Percentiles rank a stretch among this genome's conserved stretches.
These are phyloP conservation scores for Pseudozyma pruni DNA, from an alignment of 1,284 basidiomycete species.

Conservation along the genomic window DNA sequence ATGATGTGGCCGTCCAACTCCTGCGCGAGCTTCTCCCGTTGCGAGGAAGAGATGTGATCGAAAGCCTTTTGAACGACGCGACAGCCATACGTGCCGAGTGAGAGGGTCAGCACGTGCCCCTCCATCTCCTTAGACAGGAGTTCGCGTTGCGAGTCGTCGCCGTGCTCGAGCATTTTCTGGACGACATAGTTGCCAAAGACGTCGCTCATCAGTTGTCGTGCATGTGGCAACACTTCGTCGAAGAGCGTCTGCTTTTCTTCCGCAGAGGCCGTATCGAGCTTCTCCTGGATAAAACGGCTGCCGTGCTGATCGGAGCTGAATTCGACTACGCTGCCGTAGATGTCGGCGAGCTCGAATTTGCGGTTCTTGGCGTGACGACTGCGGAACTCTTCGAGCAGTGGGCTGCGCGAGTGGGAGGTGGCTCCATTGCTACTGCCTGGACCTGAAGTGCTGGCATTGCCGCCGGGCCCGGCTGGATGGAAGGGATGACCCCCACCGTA, in stretches of 20 bases:
- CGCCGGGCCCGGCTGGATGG: conserved; percentile 1
- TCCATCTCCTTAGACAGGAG: conserved; percentile 81
- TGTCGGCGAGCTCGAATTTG: conserved; percentile 74
- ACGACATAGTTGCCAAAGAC: conserved; percentile 97
- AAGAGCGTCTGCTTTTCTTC: conserved; percentile 74
- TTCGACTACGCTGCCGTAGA: conserved; percentile 86
- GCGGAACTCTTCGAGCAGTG: conserved; percentile 61
- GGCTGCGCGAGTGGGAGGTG: conserved; percentile 18
- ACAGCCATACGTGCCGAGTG: conserved; percentile 95
- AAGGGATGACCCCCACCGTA: conserved; percentile 12
- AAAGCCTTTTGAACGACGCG: conserved; percentile 71
- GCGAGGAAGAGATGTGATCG: conserved; percentile 71
- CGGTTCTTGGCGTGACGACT: conserved; percentile 45
- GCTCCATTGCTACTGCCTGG: conserved; percentile 3
- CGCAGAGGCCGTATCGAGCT: conserved; percentile 76
- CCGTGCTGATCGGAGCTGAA: conserved; percentile 91
- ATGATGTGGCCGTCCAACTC: conserved; percentile 86
- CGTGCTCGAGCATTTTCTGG: conserved; percentile 93
- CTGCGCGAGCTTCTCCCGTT: conserved; percentile 58
- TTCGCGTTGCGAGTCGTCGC: conserved; percentile 76
- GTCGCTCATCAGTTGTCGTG: conserved; percentile 85
- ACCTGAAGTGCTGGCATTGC: background rate
- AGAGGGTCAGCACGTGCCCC: conserved; percentile 80
- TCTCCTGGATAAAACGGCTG: conserved; percentile 74
- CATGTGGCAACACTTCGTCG: conserved; percentile 86